Percentiles rank a stretch among this genome's conserved stretches.
phyloP scores from a whole-genome alignment of 495 filamentous ascomycete species.

The Tuber borchii region DNA sequence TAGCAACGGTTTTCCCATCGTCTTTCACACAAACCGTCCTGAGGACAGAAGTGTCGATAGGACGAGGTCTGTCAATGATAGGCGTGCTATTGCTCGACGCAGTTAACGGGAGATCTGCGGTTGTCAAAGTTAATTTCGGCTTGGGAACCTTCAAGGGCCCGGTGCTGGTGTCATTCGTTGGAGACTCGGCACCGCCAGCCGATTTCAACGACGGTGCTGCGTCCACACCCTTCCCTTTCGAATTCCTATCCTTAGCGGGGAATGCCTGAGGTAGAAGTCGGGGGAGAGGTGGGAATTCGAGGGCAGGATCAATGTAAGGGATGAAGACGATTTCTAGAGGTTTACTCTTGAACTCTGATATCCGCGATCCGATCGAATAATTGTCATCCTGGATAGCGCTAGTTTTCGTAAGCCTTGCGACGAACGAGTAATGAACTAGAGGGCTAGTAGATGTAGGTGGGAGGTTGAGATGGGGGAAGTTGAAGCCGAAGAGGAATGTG shows the following conservation, averaged over 20 bases:
- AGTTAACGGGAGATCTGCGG: conserved; percentile 34
- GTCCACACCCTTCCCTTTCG: conserved; percentile 29
- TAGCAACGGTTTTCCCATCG: conserved; percentile 36
- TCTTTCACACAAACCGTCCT: conserved; percentile 30
- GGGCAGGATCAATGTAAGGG: conserved; percentile 38
- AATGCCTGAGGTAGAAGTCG: background rate
- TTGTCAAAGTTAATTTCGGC: conserved; percentile 41
- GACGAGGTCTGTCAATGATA: conserved; percentile 33
- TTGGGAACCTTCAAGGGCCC: conserved; percentile 23
- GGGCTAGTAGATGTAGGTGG: conserved; percentile 38
- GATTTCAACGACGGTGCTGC: conserved; percentile 8
- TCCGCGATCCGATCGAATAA: conserved; percentile 11
- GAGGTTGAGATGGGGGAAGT: conserved; percentile 40
- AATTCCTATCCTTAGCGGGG: conserved; percentile 15
- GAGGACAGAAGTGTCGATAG: conserved; percentile 26
- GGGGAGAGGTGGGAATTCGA: conserved; percentile 28
- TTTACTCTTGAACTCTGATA: conserved; percentile 31
- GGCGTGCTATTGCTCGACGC: conserved; percentile 39
- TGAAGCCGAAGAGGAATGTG: conserved; percentile 41
- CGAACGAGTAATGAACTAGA: conserved; percentile 36
- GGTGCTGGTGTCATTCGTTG: conserved; percentile 5
- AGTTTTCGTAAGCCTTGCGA: conserved; percentile 25
- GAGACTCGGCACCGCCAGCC: background rate
- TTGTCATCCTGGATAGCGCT: conserved; percentile 11
- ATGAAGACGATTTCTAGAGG: conserved; percentile 40